A percentile compares a stretch with the other conserved stretches of the same genome.
These are phyloP conservation scores for Solanum stenotomum DNA, from an alignment of 257 asterid genomes.

Conservation along the genomic window DNA sequence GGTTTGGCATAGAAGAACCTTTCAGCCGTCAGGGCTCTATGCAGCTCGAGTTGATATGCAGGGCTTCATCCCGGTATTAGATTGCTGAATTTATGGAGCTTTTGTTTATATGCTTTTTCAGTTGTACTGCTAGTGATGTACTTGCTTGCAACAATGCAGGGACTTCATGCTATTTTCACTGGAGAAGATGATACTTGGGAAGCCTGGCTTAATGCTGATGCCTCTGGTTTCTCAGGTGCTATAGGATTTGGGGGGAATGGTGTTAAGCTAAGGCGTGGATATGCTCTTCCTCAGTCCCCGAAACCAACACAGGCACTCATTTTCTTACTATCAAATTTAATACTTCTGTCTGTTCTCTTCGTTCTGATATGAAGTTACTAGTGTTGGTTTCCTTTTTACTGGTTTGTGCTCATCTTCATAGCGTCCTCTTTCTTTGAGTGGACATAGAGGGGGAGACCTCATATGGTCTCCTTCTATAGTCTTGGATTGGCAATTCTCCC, in stretches of 20 bases:
- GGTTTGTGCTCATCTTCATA: background rate
- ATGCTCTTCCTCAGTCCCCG: slow-evolving; percentile 68
- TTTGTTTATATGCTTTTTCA: background rate
- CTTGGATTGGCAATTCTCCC: background rate
- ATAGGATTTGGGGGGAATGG: slow-evolving; percentile 40
- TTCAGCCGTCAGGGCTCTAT: slow-evolving; percentile 94
- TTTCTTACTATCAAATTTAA: background rate
- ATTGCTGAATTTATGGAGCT: slow-evolving; percentile 1
- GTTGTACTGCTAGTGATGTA: background rate
- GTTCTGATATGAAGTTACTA: background rate
- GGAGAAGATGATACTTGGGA: slow-evolving; percentile 99
- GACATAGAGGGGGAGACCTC: background rate
- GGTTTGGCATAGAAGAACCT: slow-evolving; percentile 97
- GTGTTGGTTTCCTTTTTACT: background rate
- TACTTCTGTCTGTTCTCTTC: background rate
- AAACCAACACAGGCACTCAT: slow-evolving; percentile 81
- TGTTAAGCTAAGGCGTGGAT: slow-evolving; percentile 86
- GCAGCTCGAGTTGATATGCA: slow-evolving; percentile 98
- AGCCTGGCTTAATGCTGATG: slow-evolving; percentile 74
- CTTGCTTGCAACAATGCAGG: slow-evolving; percentile 35
- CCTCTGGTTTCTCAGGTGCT: slow-evolving; percentile 64
- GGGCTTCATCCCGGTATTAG: slow-evolving; percentile 74
- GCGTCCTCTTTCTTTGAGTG: background rate
- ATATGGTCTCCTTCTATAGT: background rate
- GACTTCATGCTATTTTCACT: slow-evolving; percentile 80